Percentiles rank a stretch among this genome's conserved stretches.
These are phyloP conservation scores for Choricystis sp. DNA, from an alignment of 139 green algal genomes.

Conservation along the genomic window DNA sequence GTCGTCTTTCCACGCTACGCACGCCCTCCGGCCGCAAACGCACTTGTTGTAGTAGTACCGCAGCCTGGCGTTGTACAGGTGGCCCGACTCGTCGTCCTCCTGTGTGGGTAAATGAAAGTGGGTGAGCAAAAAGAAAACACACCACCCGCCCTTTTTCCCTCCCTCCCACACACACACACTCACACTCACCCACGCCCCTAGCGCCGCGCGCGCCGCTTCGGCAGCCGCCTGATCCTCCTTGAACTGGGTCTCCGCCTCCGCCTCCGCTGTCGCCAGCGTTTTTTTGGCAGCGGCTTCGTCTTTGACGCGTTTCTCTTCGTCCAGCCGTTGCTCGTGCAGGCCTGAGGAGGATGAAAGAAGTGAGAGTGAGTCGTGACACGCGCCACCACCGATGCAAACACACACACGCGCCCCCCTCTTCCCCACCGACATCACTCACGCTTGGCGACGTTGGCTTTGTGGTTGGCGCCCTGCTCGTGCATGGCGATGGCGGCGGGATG, in stretches of 20 bases:
- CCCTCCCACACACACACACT: no score
- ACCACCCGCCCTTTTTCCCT: no score
- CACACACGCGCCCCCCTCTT: neutral
- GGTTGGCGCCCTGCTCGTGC: neutral
- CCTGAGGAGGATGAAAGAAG: neutral
- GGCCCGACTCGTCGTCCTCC: neutral
- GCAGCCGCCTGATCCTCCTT: neutral
- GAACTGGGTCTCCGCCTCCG: neutral
- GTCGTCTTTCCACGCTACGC: neutral
- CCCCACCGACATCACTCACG: neutral
- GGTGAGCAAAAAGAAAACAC: neutral
- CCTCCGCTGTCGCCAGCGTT: neutral
- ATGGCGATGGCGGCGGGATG: neutral
- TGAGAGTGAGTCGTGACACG: neutral
- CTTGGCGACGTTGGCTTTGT: neutral
- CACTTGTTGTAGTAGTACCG: neutral
- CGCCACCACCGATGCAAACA: neutral
- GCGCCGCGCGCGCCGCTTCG: no score
- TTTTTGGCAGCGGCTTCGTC: neutral
- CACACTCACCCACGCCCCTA: neutral
- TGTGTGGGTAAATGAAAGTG: neutral
- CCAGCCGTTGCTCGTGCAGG: neutral
- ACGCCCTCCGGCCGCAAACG: neutral
- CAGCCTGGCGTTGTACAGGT: neutral
- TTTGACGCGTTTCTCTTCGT: neutral